Evolutionary conservation across 176 grass and related monocot species (phyloP).

Genomic region (Coix lacrymajobi): DNA sequence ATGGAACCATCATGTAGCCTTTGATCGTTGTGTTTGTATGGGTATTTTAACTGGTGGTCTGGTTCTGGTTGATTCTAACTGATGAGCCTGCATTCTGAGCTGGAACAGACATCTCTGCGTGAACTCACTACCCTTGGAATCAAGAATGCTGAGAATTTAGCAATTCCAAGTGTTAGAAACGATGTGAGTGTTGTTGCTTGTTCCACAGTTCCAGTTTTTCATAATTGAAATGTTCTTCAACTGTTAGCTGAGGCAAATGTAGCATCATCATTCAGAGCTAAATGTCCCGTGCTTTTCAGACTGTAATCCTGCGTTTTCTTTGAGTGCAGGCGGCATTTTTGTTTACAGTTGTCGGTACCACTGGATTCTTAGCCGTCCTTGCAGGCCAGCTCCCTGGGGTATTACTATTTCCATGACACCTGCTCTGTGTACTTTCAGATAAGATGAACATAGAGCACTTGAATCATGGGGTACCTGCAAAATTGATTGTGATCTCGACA

Average conservation of each 20-base stretch:
- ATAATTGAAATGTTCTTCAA: neutral
- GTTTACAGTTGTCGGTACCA: slow-evolving; percentile 78
- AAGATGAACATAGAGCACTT: neutral
- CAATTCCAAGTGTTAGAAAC: slow-evolving; percentile 93
- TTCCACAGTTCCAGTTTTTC: neutral
- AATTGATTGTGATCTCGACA: neutral
- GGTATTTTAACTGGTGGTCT: neutral
- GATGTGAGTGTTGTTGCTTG: slow-evolving; percentile 48
- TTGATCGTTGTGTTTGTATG: neutral
- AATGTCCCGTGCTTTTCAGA: neutral
- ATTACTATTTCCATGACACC: slow-evolving; percentile 4
- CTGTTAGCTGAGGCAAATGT: neutral
- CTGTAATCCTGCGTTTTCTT: neutral
- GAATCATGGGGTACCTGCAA: neutral
- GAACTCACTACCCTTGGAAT: slow-evolving; percentile 84
- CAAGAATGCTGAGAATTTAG: slow-evolving; percentile 89
- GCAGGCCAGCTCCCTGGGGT: slow-evolving; percentile 92
- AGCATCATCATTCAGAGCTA: neutral
- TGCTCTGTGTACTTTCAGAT: neutral
- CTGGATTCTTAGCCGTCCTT: slow-evolving; percentile 73
- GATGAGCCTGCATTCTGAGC: slow-evolving; percentile 8
- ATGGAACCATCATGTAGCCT: neutral
- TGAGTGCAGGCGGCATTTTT: slow-evolving; percentile 76
- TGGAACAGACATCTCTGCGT: slow-evolving; percentile 74
- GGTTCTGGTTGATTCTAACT: neutral